phyloP scores from a whole-genome alignment of 2,329 filamentous ascomycete species.

The Nakataea oryzae region DNA sequence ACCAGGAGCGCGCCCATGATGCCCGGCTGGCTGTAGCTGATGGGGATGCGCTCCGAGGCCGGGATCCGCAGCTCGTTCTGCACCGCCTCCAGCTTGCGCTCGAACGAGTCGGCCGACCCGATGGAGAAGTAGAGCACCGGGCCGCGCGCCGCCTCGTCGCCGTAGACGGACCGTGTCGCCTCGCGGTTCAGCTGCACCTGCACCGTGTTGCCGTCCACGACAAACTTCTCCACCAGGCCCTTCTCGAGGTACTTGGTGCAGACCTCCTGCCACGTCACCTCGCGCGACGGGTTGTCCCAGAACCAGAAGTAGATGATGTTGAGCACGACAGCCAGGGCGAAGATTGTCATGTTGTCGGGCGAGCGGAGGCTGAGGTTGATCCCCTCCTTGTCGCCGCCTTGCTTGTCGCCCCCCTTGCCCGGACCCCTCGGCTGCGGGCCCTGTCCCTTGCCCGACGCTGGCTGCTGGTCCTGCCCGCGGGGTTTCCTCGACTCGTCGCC shows the following conservation, averaged over 20 bases:
- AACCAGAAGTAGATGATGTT: slow-evolving; percentile 28
- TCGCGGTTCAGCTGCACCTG: slow-evolving; percentile 67
- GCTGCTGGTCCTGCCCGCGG: slow-evolving; percentile 11
- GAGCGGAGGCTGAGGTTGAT: slow-evolving; percentile 5
- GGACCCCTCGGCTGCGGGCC: background rate
- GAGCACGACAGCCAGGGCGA: background rate
- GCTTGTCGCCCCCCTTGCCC: slow-evolving; percentile 19
- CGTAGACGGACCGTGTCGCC: slow-evolving; percentile 60
- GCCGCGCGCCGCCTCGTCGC: slow-evolving; percentile 60
- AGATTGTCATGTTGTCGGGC: slow-evolving; percentile 7
- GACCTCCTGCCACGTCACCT: slow-evolving; percentile 96
- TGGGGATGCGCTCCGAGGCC: slow-evolving; percentile 77
- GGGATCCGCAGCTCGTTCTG: slow-evolving; percentile 84
- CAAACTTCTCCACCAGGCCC: slow-evolving; percentile 87
- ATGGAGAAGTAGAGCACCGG: slow-evolving; percentile 88
- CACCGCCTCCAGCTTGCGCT: slow-evolving; percentile 76
- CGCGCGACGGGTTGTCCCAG: slow-evolving; percentile 37
- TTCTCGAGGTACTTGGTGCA: slow-evolving; percentile 89
- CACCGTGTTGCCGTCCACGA: slow-evolving; percentile 69
- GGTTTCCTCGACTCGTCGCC: background rate
- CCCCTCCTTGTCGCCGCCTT: slow-evolving; percentile 17
- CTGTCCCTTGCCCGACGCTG: slow-evolving; percentile 4
- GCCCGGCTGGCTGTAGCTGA: slow-evolving; percentile 74
- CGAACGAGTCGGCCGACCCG: slow-evolving; percentile 87
- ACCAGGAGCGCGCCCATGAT: slow-evolving; percentile 64